phyloP scores from a whole-genome alignment of 306 rosid genomes.

The Abrus precatorius region DNA sequence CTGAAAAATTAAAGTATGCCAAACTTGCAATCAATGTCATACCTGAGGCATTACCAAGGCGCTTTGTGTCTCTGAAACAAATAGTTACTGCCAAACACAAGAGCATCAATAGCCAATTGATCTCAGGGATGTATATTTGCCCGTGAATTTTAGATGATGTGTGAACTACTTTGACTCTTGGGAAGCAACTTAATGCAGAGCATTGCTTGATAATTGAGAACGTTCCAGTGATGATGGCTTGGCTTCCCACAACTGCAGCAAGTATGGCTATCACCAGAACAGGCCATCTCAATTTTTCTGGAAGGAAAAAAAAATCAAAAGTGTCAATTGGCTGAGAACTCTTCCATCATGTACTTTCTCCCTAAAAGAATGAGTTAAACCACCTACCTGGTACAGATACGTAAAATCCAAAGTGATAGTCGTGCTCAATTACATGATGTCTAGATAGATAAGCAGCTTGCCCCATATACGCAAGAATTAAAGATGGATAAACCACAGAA shows the following conservation, averaged over 20 bases:
- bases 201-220: conserved; percentile 97
- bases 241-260: conserved; percentile 97
- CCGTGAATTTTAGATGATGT: conserved; percentile 96
- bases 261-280: conserved; percentile 90
- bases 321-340: conserved; percentile 47
- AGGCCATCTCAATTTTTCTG: conserved; percentile 91
- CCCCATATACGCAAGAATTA: conserved; percentile 97
- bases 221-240: conserved; percentile 94
- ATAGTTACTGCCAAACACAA: conserved; percentile 86
- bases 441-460: conserved; percentile 93
- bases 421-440: conserved; percentile 52
- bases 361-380: conserved; percentile 40
- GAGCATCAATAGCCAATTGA: conserved; percentile 93
- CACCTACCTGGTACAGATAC: conserved; percentile 90
- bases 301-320: conserved; percentile 46
- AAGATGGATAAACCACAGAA: conserved; percentile 88
- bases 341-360: conserved; percentile 40
- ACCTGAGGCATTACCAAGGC: conserved; percentile 96
- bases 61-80: conserved; percentile 88
- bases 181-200: conserved; percentile 90
- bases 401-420: conserved; percentile 74
- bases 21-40: conserved; percentile 41
- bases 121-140: conserved; percentile 93
- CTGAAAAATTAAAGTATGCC: background rate
- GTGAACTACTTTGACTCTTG: conserved; percentile 89